Evolutionary conservation across 306 rosid species (phyloP), one percentile per base, ranked within the genome.

Genomic region (Malus orientalis): DNA sequence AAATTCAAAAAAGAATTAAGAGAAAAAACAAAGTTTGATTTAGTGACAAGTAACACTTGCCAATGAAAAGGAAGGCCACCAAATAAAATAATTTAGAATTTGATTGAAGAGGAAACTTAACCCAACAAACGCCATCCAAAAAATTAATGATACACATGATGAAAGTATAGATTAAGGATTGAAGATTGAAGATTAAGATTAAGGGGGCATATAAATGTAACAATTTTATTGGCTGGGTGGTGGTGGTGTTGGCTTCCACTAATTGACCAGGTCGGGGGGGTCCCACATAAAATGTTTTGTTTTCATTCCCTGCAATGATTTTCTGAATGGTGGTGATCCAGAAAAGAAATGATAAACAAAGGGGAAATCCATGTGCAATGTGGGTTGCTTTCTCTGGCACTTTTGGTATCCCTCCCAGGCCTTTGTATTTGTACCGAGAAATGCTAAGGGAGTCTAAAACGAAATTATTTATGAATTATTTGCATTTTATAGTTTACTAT

Each of bases 301-400:
- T 85, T 87, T 87, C 80, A 86, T 83, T 86, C 91, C 84, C 82
- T 81, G 93, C 89, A 90, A 90, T 90, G 86, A 86, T 93, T 82
- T 70, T 47, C 38, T 76, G 77, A 84, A 49, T 6, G 20, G 55
- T 49, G 8, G 55, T 82, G 74, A 86, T 87, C 84, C 87, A 72
- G n/a, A 69, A 82, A 87, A 82, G 83, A 77, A 79, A 84, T 78
- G 74, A 81, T 77, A 84, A 81, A 84, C 79, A 62, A 81, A 74
- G 30, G 79, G 70, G 76, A 75, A 19, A 71, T 79, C 87, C 93
- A 91, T 91, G 93, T 89, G 98, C 81, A 59, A 51, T 76, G 90
- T 85, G 88, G 86, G 85, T 71, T 85, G 86, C 83, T 84, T 84
- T 69, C 81, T 74, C 89, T 84, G 85, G 53, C 90, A 79, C 82